Evolutionary conservation across 148 eudicot species (phyloP).

Genomic region (Silene conica): DNA sequence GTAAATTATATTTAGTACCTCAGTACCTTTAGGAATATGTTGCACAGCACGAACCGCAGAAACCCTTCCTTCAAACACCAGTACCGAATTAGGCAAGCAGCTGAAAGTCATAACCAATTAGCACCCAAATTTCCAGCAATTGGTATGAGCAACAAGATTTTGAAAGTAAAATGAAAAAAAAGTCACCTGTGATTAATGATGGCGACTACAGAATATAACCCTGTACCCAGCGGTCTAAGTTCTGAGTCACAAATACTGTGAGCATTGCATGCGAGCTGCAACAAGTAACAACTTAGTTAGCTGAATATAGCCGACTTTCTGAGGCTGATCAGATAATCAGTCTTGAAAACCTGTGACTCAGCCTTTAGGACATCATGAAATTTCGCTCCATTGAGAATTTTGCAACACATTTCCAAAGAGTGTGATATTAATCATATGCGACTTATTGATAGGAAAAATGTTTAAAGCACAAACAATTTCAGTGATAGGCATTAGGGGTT

Average conservation of each 20-base stretch:
- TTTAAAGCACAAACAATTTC: not conserved
- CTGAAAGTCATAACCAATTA: constrained; percentile 42
- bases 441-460: not conserved
- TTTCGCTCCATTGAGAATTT: not conserved
- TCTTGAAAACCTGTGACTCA: not conserved
- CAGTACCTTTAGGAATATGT: constrained; percentile 80
- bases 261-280: constrained; percentile 93
- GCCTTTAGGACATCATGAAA: not conserved
- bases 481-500: not conserved
- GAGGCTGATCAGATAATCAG: not conserved
- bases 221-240: constrained; percentile 81
- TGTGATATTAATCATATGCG: not conserved
- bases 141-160: not conserved
- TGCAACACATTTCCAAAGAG: not conserved
- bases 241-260: constrained; percentile 90
- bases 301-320: not conserved
- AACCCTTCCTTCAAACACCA: constrained; percentile 73
- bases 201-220: constrained; percentile 71
- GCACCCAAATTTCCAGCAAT: constrained; percentile 2
- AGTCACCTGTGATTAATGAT: constrained; percentile 85
- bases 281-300: constrained; percentile 13
- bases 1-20: constrained; percentile 49
- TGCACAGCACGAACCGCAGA: constrained; percentile 86
- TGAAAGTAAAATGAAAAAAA: not conserved
- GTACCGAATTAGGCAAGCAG: constrained; percentile 85